These are phyloP conservation scores for Hypoxylon sp. DNA, from an alignment of 2,329 filamentous ascomycete species.

Conservation along the genomic window DNA sequence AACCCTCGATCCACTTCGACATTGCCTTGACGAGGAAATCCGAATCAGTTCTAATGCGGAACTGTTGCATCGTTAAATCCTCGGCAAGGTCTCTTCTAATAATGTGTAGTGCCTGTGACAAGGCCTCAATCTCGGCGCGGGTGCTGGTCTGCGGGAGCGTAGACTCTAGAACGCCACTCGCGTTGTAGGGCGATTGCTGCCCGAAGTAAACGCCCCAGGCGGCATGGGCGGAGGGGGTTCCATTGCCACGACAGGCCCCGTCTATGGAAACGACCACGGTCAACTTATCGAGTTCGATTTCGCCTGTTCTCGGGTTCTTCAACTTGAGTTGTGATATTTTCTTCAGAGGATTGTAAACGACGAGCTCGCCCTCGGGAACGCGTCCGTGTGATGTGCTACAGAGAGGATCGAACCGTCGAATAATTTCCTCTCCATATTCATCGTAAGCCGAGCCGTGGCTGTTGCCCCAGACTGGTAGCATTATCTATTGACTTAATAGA, in stretches of 20 bases:
- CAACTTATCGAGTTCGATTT: not conserved
- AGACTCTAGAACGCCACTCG: slow-evolving; percentile 2
- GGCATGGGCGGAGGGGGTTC: slow-evolving; percentile 41
- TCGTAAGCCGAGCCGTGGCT: not conserved
- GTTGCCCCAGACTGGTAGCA: not conserved
- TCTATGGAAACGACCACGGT: slow-evolving; percentile 46
- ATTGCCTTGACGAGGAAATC: slow-evolving; percentile 41
- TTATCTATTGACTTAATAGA: not conserved
- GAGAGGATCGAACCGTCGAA: not conserved
- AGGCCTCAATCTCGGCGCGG: slow-evolving; percentile 46
- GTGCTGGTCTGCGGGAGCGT: slow-evolving; percentile 36
- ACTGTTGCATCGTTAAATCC: not conserved
- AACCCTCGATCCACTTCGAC: slow-evolving; percentile 38
- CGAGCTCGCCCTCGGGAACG: not conserved
- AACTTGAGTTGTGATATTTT: not conserved
- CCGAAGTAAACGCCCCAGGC: slow-evolving; percentile 51
- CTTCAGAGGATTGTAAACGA: not conserved
- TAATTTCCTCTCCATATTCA: not conserved
- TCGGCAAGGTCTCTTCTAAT: slow-evolving; percentile 2
- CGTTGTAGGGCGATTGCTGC: slow-evolving; percentile 46
- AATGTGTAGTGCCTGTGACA: slow-evolving; percentile 34
- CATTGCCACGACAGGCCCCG: slow-evolving; percentile 48
- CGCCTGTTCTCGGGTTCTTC: not conserved
- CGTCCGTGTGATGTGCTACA: not conserved
- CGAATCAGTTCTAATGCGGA: slow-evolving; percentile 42